These are phyloP conservation scores for Nakazawaea sp. DNA, from an alignment of 805 yeast species.

Conservation along the genomic window DNA sequence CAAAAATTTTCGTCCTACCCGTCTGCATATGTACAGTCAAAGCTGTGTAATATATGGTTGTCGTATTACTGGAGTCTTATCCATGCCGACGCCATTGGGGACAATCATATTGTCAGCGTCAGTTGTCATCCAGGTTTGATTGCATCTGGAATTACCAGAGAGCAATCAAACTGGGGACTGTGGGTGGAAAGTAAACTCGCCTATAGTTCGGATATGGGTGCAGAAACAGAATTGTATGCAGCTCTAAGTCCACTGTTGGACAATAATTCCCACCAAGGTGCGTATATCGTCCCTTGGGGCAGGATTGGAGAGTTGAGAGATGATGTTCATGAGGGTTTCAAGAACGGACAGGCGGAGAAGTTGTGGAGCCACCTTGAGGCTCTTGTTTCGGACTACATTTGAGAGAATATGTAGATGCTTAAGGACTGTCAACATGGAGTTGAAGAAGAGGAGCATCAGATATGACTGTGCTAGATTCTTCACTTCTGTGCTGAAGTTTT, in stretches of 20 bases:
- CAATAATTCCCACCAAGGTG: constrained; percentile 18
- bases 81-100: too few species aligned
- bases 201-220: too few species aligned
- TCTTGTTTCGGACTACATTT: too few species aligned
- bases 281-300: constrained; percentile 30
- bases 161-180: too few species aligned
- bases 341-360: constrained; percentile 1
- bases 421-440: too few species aligned
- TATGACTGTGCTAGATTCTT: neutral
- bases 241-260: constrained; percentile 27
- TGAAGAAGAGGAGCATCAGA: neutral
- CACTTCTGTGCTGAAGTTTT: neutral
- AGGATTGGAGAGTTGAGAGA: constrained; percentile 18
- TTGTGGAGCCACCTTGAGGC: neutral
- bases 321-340: constrained; percentile 9
- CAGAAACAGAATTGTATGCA: constrained; percentile 29
- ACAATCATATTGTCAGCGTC: constrained; percentile 22
- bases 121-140: constrained; percentile 30
- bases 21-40: too few species aligned
- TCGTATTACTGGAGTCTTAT: too few species aligned
- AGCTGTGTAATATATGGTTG: too few species aligned
- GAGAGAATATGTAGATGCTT: neutral
- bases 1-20: too few species aligned
- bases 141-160: constrained; percentile 5
- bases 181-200: too few species aligned